Base-by-base conservation (phyloP, 495 filamentous ascomycete genomes). In the Penicillium riverlandense region DNA sequence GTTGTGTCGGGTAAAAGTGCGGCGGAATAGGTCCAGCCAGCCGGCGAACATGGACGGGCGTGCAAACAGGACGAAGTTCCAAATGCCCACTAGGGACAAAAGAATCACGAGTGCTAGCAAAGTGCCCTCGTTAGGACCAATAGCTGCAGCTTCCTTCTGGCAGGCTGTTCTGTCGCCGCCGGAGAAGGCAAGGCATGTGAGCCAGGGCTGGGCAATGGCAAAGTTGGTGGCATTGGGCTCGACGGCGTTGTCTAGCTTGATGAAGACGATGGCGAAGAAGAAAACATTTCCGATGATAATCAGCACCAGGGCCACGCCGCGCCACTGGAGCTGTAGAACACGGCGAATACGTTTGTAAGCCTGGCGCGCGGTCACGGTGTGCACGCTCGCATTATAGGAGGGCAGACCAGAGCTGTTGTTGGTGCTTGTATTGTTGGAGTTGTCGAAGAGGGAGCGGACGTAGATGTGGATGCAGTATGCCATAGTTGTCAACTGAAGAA, bases 391-490 rank as follows among this genome's bases (percentile, higher is more conserved):
- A 14, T 78, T 75, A 63, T 94, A 90, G 1, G 88, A 88, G 6
- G 85, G 88, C 13, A 92, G 67, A 11, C 72, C 78, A 9, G 87
- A 88, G 61, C 77, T 83, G 50, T 76, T 80, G 29, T 83, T 85
- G 6, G 82, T 80, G 30, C 79, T 47, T 1, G 57, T 4, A 22
- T 22, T 54, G 34, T 46, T 69, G 41, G 75, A 75, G 51, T 80
- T 82, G 55, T 85, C 78, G 54, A 91, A 78, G 37, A 95, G 80
- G 11, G 89, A 83, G 42, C 74, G 81, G 54, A 98, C 71, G 57
- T 98, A 98, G 45, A 98, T 85, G 51, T 94, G 83, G 59, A 95
- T 86, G 63, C 92, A 97, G 69, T 98, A 97, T 27, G 71, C 83
- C 58, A 98, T 94, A 1, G 88, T 95, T 8, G 72, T 59, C 27